A percentile compares a stretch with the other conserved stretches of the same genome.
Conservation (phyloP, 2,329 filamentous ascomycete species). For the Diaporthe sp. region DNA sequence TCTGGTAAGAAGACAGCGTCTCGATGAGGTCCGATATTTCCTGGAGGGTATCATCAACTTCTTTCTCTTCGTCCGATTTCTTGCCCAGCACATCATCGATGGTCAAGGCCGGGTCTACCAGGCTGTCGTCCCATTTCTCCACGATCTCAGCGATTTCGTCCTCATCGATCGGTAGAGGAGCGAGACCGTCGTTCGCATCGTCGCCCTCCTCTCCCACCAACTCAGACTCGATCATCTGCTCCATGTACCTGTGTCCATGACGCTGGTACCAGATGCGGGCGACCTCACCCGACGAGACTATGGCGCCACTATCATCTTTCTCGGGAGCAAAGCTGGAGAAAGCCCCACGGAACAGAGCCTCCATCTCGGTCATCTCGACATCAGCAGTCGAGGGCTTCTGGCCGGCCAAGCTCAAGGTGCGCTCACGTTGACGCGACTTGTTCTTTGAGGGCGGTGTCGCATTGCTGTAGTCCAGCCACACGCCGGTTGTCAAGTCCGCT, state of each 20-base stretch:
- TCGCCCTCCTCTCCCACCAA: slow-evolving; percentile 52
- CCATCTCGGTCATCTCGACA: slow-evolving; percentile 75
- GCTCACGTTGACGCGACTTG: slow-evolving; percentile 77
- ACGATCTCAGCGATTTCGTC: slow-evolving; percentile 65
- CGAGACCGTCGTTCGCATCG: slow-evolving; percentile 49
- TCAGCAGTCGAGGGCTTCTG: slow-evolving; percentile 69
- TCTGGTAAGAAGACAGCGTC: slow-evolving; percentile 82
- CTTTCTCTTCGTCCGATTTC: slow-evolving; percentile 68
- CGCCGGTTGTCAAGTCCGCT: slow-evolving; percentile 74
- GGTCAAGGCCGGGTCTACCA: slow-evolving; percentile 68
- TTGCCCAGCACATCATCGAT: slow-evolving; percentile 61
- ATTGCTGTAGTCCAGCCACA: slow-evolving; percentile 79
- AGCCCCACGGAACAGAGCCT: slow-evolving; percentile 79
- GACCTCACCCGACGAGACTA: slow-evolving; percentile 76
- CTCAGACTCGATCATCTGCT: slow-evolving; percentile 71
- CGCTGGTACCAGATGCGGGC: slow-evolving; percentile 84
- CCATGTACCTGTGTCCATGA: slow-evolving; percentile 74
- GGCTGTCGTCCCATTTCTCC: slow-evolving; percentile 68
- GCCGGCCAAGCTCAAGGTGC: slow-evolving; percentile 75
- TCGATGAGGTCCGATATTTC: slow-evolving; percentile 83
- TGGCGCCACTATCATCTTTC: slow-evolving; percentile 78
- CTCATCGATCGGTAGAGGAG: slow-evolving; percentile 61
- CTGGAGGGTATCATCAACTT: slow-evolving; percentile 76
- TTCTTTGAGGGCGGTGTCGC: slow-evolving; percentile 67
- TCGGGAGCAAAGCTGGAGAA: slow-evolving; percentile 86